phyloP scores from a whole-genome alignment of 208 protist species.

The Hexamita inflata region DNA sequence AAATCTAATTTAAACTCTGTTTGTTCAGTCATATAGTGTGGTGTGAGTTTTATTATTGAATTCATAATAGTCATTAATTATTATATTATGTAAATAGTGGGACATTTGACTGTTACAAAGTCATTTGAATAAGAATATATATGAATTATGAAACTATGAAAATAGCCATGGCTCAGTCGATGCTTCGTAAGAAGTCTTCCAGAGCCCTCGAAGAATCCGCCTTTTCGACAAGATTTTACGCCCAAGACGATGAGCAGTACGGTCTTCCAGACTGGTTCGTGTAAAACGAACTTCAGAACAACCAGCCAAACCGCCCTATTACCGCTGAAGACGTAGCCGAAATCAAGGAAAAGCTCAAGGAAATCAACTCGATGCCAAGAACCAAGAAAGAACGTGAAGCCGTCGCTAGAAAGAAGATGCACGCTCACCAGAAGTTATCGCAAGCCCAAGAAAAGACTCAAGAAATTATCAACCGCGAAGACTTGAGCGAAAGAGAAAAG shows the following conservation, averaged over 20 bases:
- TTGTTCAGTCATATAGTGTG: too few species aligned
- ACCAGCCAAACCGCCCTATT: not conserved
- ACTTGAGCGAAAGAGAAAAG: slow-evolving; percentile 22
- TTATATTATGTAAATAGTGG: too few species aligned
- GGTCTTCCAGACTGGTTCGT: not conserved
- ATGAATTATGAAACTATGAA: too few species aligned
- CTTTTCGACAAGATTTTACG: not conserved
- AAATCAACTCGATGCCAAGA: not conserved
- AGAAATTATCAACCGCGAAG: not conserved
- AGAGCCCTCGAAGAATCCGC: not conserved
- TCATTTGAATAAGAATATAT: too few species aligned
- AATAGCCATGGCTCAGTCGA: not conserved
- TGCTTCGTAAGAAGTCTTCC: not conserved
- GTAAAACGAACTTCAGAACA: not conserved
- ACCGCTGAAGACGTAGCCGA: not conserved
- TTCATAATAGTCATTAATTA: too few species aligned
- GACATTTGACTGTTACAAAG: too few species aligned
- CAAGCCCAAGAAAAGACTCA: not conserved
- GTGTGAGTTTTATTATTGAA: too few species aligned
- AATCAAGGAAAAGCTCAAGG: not conserved
- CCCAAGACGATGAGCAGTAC: not conserved
- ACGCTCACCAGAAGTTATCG: not conserved
- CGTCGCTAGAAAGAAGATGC: not conserved
- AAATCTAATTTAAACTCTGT: too few species aligned
- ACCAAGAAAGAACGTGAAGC: slow-evolving; percentile 24